Evolutionary conservation across 2,329 filamentous ascomycete genomes (phyloP).

Genomic region (Pseudophaeomoniella oleicola): DNA sequence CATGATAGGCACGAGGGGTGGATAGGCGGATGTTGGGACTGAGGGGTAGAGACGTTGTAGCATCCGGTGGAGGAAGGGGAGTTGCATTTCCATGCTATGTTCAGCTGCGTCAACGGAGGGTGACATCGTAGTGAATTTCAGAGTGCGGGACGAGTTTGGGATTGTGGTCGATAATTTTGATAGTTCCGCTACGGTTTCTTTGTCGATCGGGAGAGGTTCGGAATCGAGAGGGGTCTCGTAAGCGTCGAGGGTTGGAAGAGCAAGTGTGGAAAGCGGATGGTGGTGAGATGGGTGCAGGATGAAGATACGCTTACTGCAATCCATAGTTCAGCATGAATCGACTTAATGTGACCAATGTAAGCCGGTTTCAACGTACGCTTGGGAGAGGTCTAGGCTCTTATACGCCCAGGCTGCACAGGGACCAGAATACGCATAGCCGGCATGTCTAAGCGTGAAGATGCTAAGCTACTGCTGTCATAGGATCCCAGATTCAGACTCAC

Average conservation of each 20-base stretch:
- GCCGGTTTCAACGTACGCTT: constrained; percentile 40
- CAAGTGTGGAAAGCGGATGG: constrained; percentile 62
- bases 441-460: constrained; percentile 48
- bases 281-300: constrained; percentile 88
- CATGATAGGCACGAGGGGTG: constrained; percentile 70
- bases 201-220: constrained; percentile 29
- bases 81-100: constrained; percentile 92
- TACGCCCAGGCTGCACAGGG: constrained; percentile 91
- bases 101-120: constrained; percentile 58
- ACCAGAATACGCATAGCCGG: constrained; percentile 85
- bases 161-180: constrained; percentile 14
- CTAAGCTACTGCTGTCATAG: background rate
- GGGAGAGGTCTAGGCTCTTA: constrained; percentile 67
- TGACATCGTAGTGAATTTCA: constrained; percentile 41
- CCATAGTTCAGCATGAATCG: constrained; percentile 1
- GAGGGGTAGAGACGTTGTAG: constrained; percentile 39
- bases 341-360: background rate
- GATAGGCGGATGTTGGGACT: constrained; percentile 40
- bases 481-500: constrained; percentile 39
- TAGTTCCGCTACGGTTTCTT: constrained; percentile 25
- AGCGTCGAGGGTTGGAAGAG: constrained; percentile 55
- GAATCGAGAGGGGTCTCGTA: constrained; percentile 28
- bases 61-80: constrained; percentile 82
- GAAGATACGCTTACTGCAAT: constrained; percentile 67
- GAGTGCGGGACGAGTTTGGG: constrained; percentile 13